Base-by-base conservation (phyloP, 371 early-diverging fungal species). In the Umbelopsis sp. region DNA sequence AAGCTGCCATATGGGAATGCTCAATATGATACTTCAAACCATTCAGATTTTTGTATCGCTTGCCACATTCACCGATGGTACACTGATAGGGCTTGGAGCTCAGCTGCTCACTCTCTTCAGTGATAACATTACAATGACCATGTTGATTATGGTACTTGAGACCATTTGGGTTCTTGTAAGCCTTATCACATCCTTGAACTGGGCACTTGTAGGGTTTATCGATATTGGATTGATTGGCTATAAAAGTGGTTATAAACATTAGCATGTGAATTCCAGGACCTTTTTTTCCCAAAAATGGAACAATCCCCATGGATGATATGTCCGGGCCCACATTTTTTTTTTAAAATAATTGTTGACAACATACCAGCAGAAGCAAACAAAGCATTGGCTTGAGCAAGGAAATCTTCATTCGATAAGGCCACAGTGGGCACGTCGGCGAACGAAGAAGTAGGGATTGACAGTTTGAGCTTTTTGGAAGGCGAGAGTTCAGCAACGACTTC, bases 111-210 rank as follows among this genome's bases (percentile, higher is more conserved):
- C 77, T 82, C 35, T 78, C 78, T 12, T 84, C 82, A 29, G 81
- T 78, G 22, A 75, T 76, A 35, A 83, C 68, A 29, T 79, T 81
- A 76, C 89, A 87, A 68, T 97, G 97, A 24, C 93, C 93, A 63
- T 94, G 94, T 71, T 89, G 86, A 66, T 92, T 90, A 76, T 97
- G 97, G 82, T 97, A 97, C 77, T 97, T 97, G 57, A 99, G 86
- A n/a, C 99, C 99, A 71, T 97, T 98, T 62, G 95, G 89, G 82
- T 99, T 99, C 85, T 99, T 99, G 86, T 99, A 99, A 41, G 92
- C 87, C 77, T 96, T 97, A 66, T 93, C 93, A 76, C 99, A 98
- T 24, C 92, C 93, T 22, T 75, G 72, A 3, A 96, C 86, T 11
- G 88, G 81, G 77, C 98, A 97, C 32, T 90, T 87, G 81, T 92